Evolutionary conservation across 2,329 filamentous ascomycete genomes (phyloP).

Genomic region (Fusarium humuli): DNA sequence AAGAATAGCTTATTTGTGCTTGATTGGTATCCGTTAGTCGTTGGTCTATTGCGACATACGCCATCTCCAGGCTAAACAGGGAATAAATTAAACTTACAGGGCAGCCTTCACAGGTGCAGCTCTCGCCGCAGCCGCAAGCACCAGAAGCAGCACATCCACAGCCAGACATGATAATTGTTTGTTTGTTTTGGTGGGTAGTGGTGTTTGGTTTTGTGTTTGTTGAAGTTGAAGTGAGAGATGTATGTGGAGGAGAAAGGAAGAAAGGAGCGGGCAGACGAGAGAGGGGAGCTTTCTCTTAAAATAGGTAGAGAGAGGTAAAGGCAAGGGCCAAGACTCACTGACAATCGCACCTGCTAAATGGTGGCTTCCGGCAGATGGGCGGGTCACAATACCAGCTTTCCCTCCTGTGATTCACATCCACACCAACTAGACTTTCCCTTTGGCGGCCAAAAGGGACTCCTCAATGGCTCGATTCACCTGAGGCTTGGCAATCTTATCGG

Average conservation of each 20-base stretch:
- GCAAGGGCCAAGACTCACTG: constrained; percentile 7
- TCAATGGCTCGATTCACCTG: constrained; percentile 16
- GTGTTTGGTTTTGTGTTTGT: constrained; percentile 18
- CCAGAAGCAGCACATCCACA: constrained; percentile 57
- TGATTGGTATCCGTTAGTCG: constrained; percentile 42
- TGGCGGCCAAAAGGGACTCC: not conserved
- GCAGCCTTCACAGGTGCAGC: constrained; percentile 58
- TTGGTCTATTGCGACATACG: constrained; percentile 3
- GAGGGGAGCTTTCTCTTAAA: constrained; percentile 38
- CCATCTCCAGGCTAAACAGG: constrained; percentile 24
- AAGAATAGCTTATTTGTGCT: constrained; percentile 46
- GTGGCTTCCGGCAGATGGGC: constrained; percentile 1
- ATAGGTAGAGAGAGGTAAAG: not conserved
- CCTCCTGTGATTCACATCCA: constrained; percentile 13
- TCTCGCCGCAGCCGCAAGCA: constrained; percentile 56
- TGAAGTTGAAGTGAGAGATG: not conserved
- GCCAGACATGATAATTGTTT: constrained; percentile 54
- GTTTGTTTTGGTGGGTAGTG: not conserved
- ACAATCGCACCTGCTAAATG: not conserved
- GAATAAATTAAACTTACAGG: constrained; percentile 52
- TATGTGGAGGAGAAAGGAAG: constrained; percentile 15
- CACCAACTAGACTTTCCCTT: constrained; percentile 6
- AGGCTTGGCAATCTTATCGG: constrained; percentile 13
- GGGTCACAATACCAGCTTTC: constrained; percentile 22
- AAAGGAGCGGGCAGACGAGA: constrained; percentile 19